These are phyloP conservation scores for Taxawa tesnikishii DNA, from an alignment of 2,329 filamentous ascomycete species.

Conservation along the genomic window DNA sequence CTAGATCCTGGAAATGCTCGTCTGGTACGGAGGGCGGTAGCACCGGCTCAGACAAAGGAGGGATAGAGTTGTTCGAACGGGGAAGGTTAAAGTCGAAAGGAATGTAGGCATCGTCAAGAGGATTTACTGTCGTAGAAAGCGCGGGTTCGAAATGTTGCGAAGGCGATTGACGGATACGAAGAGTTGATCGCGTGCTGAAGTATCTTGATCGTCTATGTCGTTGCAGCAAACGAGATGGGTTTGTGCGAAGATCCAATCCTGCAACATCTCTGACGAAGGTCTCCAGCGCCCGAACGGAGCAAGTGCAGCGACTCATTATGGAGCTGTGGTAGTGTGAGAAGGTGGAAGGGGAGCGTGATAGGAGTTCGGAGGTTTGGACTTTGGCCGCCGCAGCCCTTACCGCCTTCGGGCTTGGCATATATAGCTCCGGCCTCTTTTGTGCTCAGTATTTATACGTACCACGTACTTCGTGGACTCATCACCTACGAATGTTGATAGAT, in stretches of 20 bases:
- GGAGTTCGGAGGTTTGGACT: too few species aligned
- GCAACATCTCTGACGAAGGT: conserved; percentile 13
- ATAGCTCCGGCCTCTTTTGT: too few species aligned
- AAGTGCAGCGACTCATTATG: conserved; percentile 11
- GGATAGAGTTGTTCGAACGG: neutral
- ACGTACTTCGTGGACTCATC: too few species aligned
- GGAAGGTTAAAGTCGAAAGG: conserved; percentile 7
- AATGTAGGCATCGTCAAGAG: conserved; percentile 7
- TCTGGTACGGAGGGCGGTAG: neutral
- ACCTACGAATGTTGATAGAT: too few species aligned
- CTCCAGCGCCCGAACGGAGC: conserved; percentile 13
- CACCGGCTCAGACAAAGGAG: neutral
- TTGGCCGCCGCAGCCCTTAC: conserved; percentile 3
- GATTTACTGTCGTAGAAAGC: conserved; percentile 1
- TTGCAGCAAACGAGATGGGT: conserved; percentile 6
- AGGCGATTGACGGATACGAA: neutral
- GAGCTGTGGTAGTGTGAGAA: neutral
- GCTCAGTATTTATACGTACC: too few species aligned
- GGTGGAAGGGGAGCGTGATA: too few species aligned
- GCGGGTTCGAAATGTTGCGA: neutral
- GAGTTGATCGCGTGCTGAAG: conserved; percentile 5
- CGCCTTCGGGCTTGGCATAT: too few species aligned
- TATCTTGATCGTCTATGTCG: conserved; percentile 7
- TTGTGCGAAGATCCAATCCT: conserved; percentile 10
- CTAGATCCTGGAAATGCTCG: neutral